A percentile compares a stretch with the other conserved stretches of the same genome.
These are phyloP conservation scores for Neonectria hederae DNA, from an alignment of 2,329 filamentous ascomycete species.

Conservation along the genomic window DNA sequence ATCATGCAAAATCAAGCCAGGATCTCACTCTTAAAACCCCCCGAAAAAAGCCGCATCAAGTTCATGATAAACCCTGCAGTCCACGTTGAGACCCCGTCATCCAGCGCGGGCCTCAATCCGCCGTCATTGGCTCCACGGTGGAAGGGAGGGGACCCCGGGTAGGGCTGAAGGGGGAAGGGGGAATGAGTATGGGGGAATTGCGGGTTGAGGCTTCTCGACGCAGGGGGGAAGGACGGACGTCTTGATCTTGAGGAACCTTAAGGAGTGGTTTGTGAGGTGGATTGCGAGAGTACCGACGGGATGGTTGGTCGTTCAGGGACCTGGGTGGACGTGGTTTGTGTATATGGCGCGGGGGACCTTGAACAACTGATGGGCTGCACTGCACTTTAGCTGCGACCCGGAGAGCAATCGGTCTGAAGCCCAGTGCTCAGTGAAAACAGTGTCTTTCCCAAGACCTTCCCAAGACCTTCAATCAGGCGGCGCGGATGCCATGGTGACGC, in stretches of 20 bases:
- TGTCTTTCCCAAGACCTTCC: too few relatives aligned
- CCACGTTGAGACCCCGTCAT: conserved; percentile 23
- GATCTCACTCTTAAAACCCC: neutral
- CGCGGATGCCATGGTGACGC: neutral
- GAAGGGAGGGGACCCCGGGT: conserved; percentile 3
- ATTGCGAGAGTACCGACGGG: neutral
- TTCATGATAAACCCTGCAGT: conserved; percentile 25
- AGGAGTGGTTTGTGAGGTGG: neutral
- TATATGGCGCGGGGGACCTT: neutral
- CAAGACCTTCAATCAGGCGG: neutral
- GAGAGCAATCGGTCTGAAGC: neutral
- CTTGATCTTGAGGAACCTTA: neutral
- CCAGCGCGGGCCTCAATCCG: conserved; percentile 15
- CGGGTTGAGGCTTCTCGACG: neutral
- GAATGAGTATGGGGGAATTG: neutral
- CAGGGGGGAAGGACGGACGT: neutral
- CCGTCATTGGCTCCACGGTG: conserved; percentile 9
- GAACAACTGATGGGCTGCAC: neutral
- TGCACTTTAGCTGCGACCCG: neutral
- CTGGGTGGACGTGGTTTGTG: neutral
- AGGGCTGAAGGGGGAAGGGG: conserved; percentile 18
- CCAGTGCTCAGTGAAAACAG: neutral
- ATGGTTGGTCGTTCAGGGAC: neutral
- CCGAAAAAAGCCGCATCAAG: conserved; percentile 19
- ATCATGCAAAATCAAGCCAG: neutral